These are phyloP conservation scores for Globisporangium viniferum DNA, from an alignment of 352 stramenopile species.

Conservation along the genomic window DNA sequence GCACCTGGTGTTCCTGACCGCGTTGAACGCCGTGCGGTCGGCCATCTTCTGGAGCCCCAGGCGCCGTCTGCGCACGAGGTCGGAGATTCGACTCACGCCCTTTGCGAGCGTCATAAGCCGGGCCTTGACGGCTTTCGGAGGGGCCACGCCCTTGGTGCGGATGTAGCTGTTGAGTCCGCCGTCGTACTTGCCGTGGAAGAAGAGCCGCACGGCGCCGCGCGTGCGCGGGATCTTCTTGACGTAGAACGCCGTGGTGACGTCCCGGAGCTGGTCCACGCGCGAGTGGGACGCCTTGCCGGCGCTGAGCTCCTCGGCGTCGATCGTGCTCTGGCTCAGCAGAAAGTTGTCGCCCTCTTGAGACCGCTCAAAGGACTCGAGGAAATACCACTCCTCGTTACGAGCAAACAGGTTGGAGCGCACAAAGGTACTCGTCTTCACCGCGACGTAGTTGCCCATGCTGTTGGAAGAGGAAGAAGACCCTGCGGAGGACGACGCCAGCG, in stretches of 20 bases:
- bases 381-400: slow-evolving; percentile 49
- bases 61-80: slow-evolving; percentile 31
- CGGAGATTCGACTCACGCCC: slow-evolving; percentile 25
- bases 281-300: slow-evolving; percentile 25
- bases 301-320: slow-evolving; percentile 28
- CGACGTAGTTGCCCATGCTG: slow-evolving; percentile 24
- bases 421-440: slow-evolving; percentile 43
- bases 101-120: slow-evolving; percentile 27
- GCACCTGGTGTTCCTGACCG: slow-evolving; percentile 33
- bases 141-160: slow-evolving; percentile 12
- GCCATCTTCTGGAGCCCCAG: slow-evolving; percentile 35
- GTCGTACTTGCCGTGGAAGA: slow-evolving; percentile 34
- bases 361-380: slow-evolving; percentile 35
- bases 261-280: slow-evolving; percentile 42
- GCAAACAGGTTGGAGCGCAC: slow-evolving; percentile 30
- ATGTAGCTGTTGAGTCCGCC: slow-evolving; percentile 1
- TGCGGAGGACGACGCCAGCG: neutral
- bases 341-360: slow-evolving; percentile 22
- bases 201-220: slow-evolving; percentile 21
- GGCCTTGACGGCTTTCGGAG: slow-evolving; percentile 22
- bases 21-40: slow-evolving; percentile 8
- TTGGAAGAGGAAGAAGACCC: neutral
- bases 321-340: slow-evolving; percentile 25
- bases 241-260: slow-evolving; percentile 27
- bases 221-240: slow-evolving; percentile 24